Evolutionary conservation across 495 filamentous ascomycete genomes (phyloP).

Genomic region (Clavariopsis aquatica): DNA sequence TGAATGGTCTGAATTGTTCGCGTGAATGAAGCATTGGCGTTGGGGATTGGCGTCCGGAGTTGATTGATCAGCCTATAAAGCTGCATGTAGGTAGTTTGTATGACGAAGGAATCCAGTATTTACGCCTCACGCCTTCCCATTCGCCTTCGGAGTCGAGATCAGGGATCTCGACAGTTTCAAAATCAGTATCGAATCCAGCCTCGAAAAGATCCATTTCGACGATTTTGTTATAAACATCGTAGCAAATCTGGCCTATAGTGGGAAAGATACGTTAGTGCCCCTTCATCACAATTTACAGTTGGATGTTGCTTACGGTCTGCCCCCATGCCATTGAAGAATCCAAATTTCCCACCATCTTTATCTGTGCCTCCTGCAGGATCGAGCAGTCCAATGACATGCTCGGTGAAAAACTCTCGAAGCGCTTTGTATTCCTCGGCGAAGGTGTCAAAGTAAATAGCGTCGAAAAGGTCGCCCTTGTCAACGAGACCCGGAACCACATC

Average conservation of each 20-base stretch:
- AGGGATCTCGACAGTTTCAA: constrained; percentile 76
- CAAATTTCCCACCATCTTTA: constrained; percentile 62
- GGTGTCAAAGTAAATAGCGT: constrained; percentile 97
- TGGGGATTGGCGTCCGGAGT: constrained; percentile 4
- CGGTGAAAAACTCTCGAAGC: constrained; percentile 82
- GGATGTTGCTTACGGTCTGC: constrained; percentile 91
- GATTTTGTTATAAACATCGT: constrained; percentile 61
- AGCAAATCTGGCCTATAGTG: not conserved
- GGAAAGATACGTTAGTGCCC: too few species aligned
- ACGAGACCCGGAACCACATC: constrained; percentile 73
- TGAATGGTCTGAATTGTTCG: not conserved
- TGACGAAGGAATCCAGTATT: constrained; percentile 82
- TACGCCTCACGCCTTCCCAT: constrained; percentile 83
- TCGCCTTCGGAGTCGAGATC: constrained; percentile 57
- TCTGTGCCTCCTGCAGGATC: constrained; percentile 52
- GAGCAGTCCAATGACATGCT: constrained; percentile 78
- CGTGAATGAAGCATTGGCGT: constrained; percentile 18
- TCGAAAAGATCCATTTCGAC: constrained; percentile 90
- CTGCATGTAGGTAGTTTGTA: constrained; percentile 66
- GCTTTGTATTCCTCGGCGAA: constrained; percentile 91
- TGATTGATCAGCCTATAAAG: constrained; percentile 40
- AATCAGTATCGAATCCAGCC: constrained; percentile 86
- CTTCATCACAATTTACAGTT: constrained; percentile 70
- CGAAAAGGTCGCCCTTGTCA: constrained; percentile 69
- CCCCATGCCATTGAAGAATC: constrained; percentile 95